These are phyloP conservation scores for Kluyveromyces aestuarii DNA, from an alignment of 805 yeast genomes.

Conservation along the genomic window DNA sequence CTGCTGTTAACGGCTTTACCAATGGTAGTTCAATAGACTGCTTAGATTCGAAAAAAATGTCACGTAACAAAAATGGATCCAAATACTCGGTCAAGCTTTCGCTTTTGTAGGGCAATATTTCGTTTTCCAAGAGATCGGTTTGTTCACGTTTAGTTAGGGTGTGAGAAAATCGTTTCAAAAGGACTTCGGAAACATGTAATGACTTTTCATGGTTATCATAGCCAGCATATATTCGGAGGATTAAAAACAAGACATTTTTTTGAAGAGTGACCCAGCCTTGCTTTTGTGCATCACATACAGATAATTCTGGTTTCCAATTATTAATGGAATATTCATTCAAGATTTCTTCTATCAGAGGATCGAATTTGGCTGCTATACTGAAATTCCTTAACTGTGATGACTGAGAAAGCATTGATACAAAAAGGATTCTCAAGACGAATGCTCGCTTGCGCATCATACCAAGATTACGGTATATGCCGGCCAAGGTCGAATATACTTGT, in stretches of 20 bases:
- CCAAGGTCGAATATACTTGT: slow-evolving; percentile 54
- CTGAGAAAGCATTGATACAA: slow-evolving; percentile 42
- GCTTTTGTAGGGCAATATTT: slow-evolving; percentile 18
- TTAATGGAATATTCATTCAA: slow-evolving; percentile 47
- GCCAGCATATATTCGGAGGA: slow-evolving; percentile 45
- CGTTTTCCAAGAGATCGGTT: slow-evolving; percentile 26
- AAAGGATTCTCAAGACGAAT: slow-evolving; percentile 56
- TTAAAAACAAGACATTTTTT: slow-evolving; percentile 42
- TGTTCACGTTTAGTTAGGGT: slow-evolving; percentile 55
- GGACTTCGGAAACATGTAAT: slow-evolving; percentile 39
- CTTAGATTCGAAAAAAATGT: slow-evolving; percentile 30
- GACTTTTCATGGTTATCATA: slow-evolving; percentile 38
- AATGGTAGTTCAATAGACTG: slow-evolving; percentile 15
- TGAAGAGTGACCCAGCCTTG: slow-evolving; percentile 51
- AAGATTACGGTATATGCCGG: slow-evolving; percentile 52
- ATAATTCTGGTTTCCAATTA: slow-evolving; percentile 27
- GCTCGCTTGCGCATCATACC: slow-evolving; percentile 60
- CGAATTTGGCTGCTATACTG: slow-evolving; percentile 22
- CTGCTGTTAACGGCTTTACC: slow-evolving; percentile 4
- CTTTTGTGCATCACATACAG: slow-evolving; percentile 18
- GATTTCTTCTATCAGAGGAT: slow-evolving; percentile 39
- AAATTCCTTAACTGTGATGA: slow-evolving; percentile 30
- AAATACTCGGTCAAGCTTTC: slow-evolving; percentile 39
- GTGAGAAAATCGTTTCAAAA: slow-evolving; percentile 48
- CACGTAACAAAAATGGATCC: slow-evolving; percentile 62